Conservation (phyloP, 2,329 filamentous ascomycete species). For the Calonectria henricotiae region DNA sequence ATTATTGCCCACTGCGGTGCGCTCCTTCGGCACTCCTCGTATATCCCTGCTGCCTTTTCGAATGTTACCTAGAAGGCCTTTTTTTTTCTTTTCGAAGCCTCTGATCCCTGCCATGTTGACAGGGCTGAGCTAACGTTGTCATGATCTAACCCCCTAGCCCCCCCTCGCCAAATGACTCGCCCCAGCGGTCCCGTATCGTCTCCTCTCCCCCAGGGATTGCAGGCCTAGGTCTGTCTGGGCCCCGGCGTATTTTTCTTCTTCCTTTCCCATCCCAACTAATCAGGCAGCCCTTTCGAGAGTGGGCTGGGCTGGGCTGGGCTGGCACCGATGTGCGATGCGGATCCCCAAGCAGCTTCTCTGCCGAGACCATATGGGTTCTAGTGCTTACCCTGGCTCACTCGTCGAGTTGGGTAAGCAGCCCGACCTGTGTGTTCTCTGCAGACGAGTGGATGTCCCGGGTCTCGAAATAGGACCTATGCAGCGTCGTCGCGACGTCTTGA, state of each 20-base stretch:
- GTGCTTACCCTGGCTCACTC: conserved; percentile 36
- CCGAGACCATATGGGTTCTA: conserved; percentile 32
- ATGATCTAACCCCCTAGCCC: conserved; percentile 13
- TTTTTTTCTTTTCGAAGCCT: conserved; percentile 16
- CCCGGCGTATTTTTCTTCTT: not conserved
- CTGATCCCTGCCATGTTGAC: conserved; percentile 20
- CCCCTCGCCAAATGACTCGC: conserved; percentile 13
- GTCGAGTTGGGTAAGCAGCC: conserved; percentile 33
- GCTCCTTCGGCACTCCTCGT: conserved; percentile 5
- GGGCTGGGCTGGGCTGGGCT: not conserved
- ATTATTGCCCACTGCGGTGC: conserved; percentile 3
- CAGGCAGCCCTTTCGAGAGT: conserved; percentile 16
- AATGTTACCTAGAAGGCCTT: conserved; percentile 18
- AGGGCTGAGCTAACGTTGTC: conserved; percentile 27
- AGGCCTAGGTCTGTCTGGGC: conserved; percentile 3
- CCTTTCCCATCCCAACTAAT: not conserved
- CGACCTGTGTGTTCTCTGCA: conserved; percentile 30
- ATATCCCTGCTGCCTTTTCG: conserved; percentile 7
- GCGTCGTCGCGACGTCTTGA: conserved; percentile 14
- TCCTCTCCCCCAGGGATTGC: not conserved
- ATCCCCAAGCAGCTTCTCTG: conserved; percentile 20
- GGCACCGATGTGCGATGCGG: conserved; percentile 11
- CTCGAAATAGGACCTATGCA: conserved; percentile 32
- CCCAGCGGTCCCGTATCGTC: not conserved
- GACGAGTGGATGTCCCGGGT: conserved; percentile 26